These are phyloP conservation scores for Noccaea caerulescens DNA, from an alignment of 345 rosid species.

Conservation along the genomic window DNA sequence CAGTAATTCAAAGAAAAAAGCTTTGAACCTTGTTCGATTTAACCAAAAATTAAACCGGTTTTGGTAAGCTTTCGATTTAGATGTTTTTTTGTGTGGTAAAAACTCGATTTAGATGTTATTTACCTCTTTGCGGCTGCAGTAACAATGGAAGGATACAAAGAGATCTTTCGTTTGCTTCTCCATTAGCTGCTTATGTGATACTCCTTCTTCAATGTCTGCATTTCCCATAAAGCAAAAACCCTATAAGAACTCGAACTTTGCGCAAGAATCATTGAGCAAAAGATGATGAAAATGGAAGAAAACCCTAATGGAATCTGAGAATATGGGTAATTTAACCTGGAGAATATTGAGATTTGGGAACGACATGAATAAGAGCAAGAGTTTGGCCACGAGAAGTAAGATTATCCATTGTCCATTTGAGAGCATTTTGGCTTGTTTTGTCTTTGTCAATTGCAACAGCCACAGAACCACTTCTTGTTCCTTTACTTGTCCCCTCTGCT, in stretches of 20 bases:
- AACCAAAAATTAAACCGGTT: background rate
- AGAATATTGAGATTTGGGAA: slow-evolving; percentile 44
- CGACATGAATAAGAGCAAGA: slow-evolving; percentile 74
- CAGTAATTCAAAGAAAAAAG: background rate
- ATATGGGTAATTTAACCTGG: slow-evolving; percentile 17
- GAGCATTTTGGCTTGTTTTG: slow-evolving; percentile 77
- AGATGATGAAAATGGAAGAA: background rate
- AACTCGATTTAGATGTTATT: background rate
- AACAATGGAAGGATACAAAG: slow-evolving; percentile 81
- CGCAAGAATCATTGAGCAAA: slow-evolving; percentile 11
- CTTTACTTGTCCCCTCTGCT: slow-evolving; percentile 41
- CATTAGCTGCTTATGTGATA: slow-evolving; percentile 40
- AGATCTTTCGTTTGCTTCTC: slow-evolving; percentile 72
- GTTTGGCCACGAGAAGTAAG: slow-evolving; percentile 70
- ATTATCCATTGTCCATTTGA: slow-evolving; percentile 80
- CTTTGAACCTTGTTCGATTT: background rate
- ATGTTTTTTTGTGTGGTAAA: background rate
- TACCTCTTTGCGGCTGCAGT: slow-evolving; percentile 84
- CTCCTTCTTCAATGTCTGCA: slow-evolving; percentile 46
- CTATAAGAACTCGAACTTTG: slow-evolving; percentile 16
- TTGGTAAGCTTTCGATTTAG: background rate
- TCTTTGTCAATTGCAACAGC: slow-evolving; percentile 86
- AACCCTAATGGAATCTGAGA: background rate
- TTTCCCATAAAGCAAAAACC: background rate
- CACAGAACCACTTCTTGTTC: slow-evolving; percentile 54